Conservation (phyloP, 1,139 yeast species). For the Trichomonascaceae sp. region DNA sequence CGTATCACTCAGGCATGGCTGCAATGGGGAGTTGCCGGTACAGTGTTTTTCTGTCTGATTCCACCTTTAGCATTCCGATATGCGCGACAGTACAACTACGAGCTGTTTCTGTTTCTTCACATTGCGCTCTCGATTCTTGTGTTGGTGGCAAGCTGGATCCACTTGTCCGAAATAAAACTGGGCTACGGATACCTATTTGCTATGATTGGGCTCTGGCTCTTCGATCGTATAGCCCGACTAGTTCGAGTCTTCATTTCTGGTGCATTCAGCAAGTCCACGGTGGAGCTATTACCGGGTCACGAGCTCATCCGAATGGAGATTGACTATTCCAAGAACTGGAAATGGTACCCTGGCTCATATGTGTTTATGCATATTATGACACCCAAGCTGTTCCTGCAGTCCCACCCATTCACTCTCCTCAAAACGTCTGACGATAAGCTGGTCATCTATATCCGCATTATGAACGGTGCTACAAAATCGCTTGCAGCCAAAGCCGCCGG, state of each 20-base stretch:
- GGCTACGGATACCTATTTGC: conserved; percentile 25
- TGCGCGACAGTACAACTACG: conserved; percentile 48
- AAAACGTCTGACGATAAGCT: conserved; percentile 8
- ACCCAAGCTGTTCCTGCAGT: conserved; percentile 34
- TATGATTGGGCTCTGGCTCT: conserved; percentile 28
- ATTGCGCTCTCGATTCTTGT: conserved; percentile 43
- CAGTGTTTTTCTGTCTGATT: conserved; percentile 14
- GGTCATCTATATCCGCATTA: conserved; percentile 30
- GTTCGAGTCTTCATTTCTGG: conserved; percentile 30
- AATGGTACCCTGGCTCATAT: conserved; percentile 42
- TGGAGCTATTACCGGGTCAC: conserved; percentile 13
- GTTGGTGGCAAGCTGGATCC: conserved; percentile 50
- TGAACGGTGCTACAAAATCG: conserved; percentile 26
- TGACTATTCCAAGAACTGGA: conserved; percentile 25
- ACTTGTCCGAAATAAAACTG: conserved; percentile 22
- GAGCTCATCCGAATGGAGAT: conserved; percentile 27
- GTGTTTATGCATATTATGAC: conserved; percentile 42
- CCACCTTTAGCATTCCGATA: conserved; percentile 34
- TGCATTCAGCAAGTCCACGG: conserved; percentile 28
- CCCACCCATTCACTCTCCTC: conserved; percentile 57
- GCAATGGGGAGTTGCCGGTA: conserved; percentile 41
- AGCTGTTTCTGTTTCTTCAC: conserved; percentile 47
- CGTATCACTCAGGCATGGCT: conserved; percentile 3
- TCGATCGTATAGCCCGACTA: conserved; percentile 28
- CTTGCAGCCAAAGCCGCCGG: conserved; percentile 8